A percentile compares a stretch with the other conserved stretches of the same genome.
Evolutionary conservation across 2,329 filamentous ascomycete genomes (phyloP).

Genomic region (Monilinia fructicola): DNA sequence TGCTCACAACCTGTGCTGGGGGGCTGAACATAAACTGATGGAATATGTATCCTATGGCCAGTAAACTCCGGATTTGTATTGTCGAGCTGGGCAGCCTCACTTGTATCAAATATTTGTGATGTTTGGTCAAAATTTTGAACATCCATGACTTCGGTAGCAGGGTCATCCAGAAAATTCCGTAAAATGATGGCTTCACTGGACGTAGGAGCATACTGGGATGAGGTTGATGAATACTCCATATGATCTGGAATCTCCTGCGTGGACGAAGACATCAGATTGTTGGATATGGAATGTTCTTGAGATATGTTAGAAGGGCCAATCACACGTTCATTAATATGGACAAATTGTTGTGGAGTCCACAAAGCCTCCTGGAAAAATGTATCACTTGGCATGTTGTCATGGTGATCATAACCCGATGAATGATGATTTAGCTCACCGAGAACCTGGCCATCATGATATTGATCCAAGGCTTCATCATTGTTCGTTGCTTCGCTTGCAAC

Average conservation of each 20-base stretch:
- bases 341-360: slow-evolving; percentile 22
- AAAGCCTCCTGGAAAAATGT: slow-evolving; percentile 27
- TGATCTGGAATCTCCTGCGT: not conserved
- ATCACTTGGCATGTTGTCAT: slow-evolving; percentile 8
- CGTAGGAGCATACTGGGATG: slow-evolving; percentile 13
- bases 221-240: not conserved
- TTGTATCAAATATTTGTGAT: not conserved
- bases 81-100: not conserved
- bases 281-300: not conserved
- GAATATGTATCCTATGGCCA: not conserved
- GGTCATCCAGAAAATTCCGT: not conserved
- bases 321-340: not conserved
- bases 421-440: not conserved
- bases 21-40: not conserved
- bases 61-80: not conserved
- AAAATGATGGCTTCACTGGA: slow-evolving; percentile 24
- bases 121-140: not conserved
- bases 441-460: not conserved
- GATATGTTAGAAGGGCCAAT: not conserved
- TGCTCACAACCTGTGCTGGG: not conserved
- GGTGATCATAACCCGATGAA: slow-evolving; percentile 17
- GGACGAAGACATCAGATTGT: not conserved
- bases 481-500: not conserved
- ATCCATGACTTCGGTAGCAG: not conserved
- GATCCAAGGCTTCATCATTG: not conserved